Conservation (phyloP, 1,139 yeast species). For the Sugiyamaella sp. region DNA sequence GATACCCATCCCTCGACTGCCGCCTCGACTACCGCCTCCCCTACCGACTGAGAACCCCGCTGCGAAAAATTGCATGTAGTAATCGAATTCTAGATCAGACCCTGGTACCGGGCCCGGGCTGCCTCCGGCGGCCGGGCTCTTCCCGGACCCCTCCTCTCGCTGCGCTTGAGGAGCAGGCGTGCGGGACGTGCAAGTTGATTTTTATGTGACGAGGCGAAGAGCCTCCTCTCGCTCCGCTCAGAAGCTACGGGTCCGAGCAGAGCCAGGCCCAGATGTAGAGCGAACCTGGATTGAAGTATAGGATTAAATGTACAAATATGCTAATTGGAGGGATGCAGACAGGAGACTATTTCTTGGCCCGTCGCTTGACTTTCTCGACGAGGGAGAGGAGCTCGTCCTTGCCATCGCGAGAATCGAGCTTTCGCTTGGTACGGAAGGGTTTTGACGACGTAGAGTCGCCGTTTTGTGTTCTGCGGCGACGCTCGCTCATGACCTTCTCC, state of each 20-base stretch:
- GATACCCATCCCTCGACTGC: not conserved
- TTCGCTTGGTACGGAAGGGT: conserved; percentile 20
- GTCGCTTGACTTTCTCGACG: conserved; percentile 36
- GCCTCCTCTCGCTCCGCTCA: too few species aligned
- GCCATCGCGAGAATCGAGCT: conserved; percentile 20
- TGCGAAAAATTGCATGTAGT: conserved; percentile 15
- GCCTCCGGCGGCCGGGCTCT: not conserved
- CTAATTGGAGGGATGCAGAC: not conserved
- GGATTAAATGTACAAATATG: conserved; percentile 2
- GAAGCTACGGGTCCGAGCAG: too few species aligned
- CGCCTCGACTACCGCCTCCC: not conserved
- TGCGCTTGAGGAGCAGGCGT: too few species aligned
- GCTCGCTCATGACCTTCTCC: conserved; percentile 76
- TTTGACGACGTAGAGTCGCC: conserved; percentile 1
- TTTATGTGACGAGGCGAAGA: too few species aligned
- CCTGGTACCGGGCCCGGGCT: not conserved
- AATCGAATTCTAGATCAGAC: conserved; percentile 9
- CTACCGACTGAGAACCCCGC: not conserved
- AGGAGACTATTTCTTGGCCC: conserved; percentile 24
- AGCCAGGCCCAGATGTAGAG: not conserved
- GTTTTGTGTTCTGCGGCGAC: conserved; percentile 55
- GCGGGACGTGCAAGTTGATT: too few species aligned
- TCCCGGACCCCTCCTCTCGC: not conserved
- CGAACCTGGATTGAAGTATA: not conserved
- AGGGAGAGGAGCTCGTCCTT: conserved; percentile 30